Evolutionary conservation across 495 filamentous ascomycete species (phyloP).

Genomic region (Lepraria neglecta): DNA sequence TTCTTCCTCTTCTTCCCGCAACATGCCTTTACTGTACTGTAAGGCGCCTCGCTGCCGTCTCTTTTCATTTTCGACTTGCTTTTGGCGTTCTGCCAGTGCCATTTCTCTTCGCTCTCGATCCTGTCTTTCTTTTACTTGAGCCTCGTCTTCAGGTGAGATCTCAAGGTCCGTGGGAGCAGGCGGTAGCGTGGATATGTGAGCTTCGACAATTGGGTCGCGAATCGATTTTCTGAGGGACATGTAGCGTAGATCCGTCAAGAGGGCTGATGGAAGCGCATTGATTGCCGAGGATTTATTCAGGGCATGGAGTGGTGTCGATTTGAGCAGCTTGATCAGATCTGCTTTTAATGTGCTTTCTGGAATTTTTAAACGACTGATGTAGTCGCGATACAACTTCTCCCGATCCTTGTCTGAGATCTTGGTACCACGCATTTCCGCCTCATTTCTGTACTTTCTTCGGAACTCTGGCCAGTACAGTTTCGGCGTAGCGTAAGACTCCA

Average conservation of each 20-base stretch:
- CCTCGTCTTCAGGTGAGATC: conserved; percentile 51
- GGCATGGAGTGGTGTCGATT: conserved; percentile 53
- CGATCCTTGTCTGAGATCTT: conserved; percentile 77
- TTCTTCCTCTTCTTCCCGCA: conserved; percentile 72
- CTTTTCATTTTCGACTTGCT: conserved; percentile 68
- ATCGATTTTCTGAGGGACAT: conserved; percentile 64
- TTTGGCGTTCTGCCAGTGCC: conserved; percentile 69
- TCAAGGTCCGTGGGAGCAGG: conserved; percentile 53
- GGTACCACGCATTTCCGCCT: conserved; percentile 69
- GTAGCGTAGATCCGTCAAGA: conserved; percentile 74
- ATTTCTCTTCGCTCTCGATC: conserved; percentile 64
- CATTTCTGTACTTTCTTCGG: conserved; percentile 79
- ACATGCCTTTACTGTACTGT: conserved; percentile 55
- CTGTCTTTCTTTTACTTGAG: conserved; percentile 52
- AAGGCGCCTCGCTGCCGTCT: conserved; percentile 58
- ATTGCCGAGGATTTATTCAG: conserved; percentile 62
- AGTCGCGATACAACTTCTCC: conserved; percentile 86
- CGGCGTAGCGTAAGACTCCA: conserved; percentile 72
- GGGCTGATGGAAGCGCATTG: conserved; percentile 56
- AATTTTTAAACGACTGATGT: conserved; percentile 71
- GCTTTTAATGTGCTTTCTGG: conserved; percentile 67
- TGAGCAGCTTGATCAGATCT: conserved; percentile 72
- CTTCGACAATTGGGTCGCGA: conserved; percentile 67
- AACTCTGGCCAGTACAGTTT: conserved; percentile 98
- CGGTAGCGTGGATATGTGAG: conserved; percentile 66